These are phyloP conservation scores for Nidularia pulvinata DNA, from an alignment of 768 basidiomycete species.

Conservation along the genomic window DNA sequence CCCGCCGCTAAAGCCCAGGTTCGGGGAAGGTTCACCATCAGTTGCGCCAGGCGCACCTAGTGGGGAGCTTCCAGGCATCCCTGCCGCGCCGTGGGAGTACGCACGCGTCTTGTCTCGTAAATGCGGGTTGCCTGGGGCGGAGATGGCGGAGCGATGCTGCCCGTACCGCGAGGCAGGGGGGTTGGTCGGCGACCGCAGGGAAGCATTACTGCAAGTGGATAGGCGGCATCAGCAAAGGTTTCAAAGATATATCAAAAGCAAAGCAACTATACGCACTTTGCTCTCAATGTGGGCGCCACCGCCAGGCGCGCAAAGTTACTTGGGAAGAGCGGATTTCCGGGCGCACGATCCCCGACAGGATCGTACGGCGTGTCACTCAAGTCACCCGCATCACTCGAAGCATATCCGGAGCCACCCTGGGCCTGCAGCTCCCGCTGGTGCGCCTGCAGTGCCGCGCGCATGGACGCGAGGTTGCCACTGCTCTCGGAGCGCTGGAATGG, in stretches of 20 bases:
- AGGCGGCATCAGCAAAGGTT: no score
- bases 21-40: no score
- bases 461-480: slow-evolving; percentile 15
- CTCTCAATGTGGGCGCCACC: slow-evolving; percentile 61
- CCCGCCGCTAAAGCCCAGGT: neutral
- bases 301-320: slow-evolving; percentile 75
- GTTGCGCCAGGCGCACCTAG: no score
- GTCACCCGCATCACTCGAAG: slow-evolving; percentile 18
- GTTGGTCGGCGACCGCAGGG: slow-evolving; percentile 6
- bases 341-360: slow-evolving; percentile 46
- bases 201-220: slow-evolving; percentile 2
- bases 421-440: slow-evolving; percentile 15
- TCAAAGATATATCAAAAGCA: neutral
- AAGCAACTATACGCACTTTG: slow-evolving; percentile 28
- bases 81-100: slow-evolving; percentile 14
- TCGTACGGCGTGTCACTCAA: slow-evolving; percentile 12
- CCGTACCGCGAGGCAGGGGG: slow-evolving; percentile 13
- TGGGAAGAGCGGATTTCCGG: slow-evolving; percentile 82
- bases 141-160: neutral
- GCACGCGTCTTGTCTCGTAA: slow-evolving; percentile 11
- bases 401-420: neutral
- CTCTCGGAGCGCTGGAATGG: slow-evolving; percentile 34
- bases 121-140: slow-evolving; percentile 2
- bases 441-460: slow-evolving; percentile 8
- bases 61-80: neutral